Percentiles rank a stretch among this genome's conserved stretches.
These are phyloP conservation scores for Russula compacta DNA, from an alignment of 768 basidiomycete species.

Conservation along the genomic window DNA sequence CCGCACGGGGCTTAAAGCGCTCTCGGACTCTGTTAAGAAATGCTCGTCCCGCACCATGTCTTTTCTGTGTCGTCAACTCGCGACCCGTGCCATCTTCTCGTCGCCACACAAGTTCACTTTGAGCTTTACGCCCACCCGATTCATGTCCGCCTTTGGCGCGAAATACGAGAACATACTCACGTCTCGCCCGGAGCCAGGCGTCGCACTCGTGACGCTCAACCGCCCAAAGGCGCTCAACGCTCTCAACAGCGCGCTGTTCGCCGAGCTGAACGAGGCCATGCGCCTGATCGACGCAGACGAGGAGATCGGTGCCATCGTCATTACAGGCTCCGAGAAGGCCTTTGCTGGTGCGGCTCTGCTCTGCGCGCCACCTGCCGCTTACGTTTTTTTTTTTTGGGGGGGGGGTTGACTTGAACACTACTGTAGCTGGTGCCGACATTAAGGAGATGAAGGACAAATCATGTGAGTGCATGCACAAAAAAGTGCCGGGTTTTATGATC, in stretches of 20 bases:
- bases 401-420: too few relatives aligned
- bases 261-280: conserved; percentile 66
- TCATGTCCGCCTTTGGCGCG: conserved; percentile 39
- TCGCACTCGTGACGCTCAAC: conserved; percentile 80
- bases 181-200: conserved; percentile 56
- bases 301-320: conserved; percentile 70
- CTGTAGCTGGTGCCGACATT: conserved; percentile 88
- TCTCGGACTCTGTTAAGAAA: not conserved
- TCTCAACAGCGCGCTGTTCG: conserved; percentile 69
- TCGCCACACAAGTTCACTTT: not conserved
- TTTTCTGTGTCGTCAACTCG: not conserved
- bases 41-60: not conserved
- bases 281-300: conserved; percentile 53
- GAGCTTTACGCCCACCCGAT: conserved; percentile 23
- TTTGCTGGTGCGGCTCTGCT: conserved; percentile 93
- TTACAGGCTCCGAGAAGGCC: conserved; percentile 87
- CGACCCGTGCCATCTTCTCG: not conserved
- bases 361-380: too few relatives aligned
- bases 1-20: not conserved
- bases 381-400: too few relatives aligned
- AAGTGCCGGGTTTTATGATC: too few relatives aligned
- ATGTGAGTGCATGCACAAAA: conserved; percentile 41
- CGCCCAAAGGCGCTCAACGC: conserved; percentile 89
- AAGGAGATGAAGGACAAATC: conserved; percentile 98
- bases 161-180: conserved; percentile 61